Evolutionary conservation across 345 rosid species (phyloP), one percentile per base, ranked within the genome.

Genomic region (Murraya paniculata): DNA sequence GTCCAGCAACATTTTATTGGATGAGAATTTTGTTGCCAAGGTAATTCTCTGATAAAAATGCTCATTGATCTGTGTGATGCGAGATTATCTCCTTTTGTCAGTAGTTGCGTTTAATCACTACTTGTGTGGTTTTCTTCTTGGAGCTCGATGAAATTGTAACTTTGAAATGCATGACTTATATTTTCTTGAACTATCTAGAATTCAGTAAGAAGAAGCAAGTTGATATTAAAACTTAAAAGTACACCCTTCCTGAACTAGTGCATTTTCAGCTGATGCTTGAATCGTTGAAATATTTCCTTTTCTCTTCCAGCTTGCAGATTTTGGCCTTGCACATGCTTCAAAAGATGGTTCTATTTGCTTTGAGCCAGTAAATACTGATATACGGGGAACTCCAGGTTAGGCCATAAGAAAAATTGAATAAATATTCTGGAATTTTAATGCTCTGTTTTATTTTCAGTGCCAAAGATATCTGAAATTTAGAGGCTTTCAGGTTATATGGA

Each of bases 341-440:
- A 95, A 91, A 82, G 92, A 91, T 80, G 94, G 97, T 64, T 95
- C 99, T 57, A 82, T 95, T 79, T 86, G 88, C 86, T 95, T 93
- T 55, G 99, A 93, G 78, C 98, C 97, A 19, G 89, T 92, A 64
- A 91, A 91, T 74, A 93, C 95, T 9, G 93, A 92, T 84, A 87
- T 93, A 72, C 86, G 94, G n/a, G 98, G 99, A 83, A 96, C 99
- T 83, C 99, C 99, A 89, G 99, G 99, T 93, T 35, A 74, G 88
- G 27, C 55, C 53, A 14, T 24, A 68, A 73, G 38, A 35, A 72
- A 80, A 79, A 31, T 56, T 61, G 9, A 13, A 19, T 64, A 62
- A 48, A 61, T 35, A 13, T 39, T 65, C 41, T 56, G 41, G 50
- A 71, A 65, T 24, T 28, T 53, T 19, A 68, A 39, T 35, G 22